A percentile compares a stretch with the other conserved stretches of the same genome.
Evolutionary conservation across 208 protist genomes (phyloP).

Genomic region (Trypanosoma mega): DNA sequence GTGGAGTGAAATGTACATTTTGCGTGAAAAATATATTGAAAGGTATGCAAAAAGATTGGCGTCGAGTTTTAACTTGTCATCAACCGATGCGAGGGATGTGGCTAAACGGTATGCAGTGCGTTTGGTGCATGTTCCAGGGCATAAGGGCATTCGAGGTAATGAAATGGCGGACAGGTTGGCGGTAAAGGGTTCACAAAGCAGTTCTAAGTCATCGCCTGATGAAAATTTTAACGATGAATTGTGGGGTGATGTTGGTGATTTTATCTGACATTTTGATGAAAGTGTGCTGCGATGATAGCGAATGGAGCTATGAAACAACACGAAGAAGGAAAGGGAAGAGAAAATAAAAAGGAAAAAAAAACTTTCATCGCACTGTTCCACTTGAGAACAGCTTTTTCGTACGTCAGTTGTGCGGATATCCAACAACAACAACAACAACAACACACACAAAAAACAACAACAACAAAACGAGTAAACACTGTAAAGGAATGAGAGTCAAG

Average conservation of each 20-base stretch:
- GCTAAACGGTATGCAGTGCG: conserved; percentile 18
- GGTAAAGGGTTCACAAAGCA: no score
- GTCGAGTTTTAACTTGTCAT: conserved; percentile 4
- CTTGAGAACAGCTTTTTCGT: not conserved
- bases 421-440: no score
- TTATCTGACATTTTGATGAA: not conserved
- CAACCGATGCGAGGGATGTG: not conserved
- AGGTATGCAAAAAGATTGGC: conserved; percentile 39
- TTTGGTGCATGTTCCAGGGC: conserved; percentile 67
- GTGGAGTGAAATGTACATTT: conserved; percentile 45
- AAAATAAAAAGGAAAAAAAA: not conserved
- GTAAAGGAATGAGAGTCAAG: no score
- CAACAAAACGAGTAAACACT: no score
- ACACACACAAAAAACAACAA: no score
- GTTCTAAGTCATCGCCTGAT: no score
- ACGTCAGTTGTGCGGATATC: no score
- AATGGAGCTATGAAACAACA: no score
- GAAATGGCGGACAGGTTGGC: conserved; percentile 48
- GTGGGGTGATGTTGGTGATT: not conserved
- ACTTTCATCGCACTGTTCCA: not conserved
- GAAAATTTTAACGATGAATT: not conserved
- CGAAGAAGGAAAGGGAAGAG: not conserved
- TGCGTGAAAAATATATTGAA: conserved; percentile 47
- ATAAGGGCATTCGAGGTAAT: conserved; percentile 70
- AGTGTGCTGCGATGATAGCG: not conserved